These are phyloP conservation scores for Dichomitus squalens DNA, from an alignment of 1,284 basidiomycete genomes.

Conservation along the genomic window DNA sequence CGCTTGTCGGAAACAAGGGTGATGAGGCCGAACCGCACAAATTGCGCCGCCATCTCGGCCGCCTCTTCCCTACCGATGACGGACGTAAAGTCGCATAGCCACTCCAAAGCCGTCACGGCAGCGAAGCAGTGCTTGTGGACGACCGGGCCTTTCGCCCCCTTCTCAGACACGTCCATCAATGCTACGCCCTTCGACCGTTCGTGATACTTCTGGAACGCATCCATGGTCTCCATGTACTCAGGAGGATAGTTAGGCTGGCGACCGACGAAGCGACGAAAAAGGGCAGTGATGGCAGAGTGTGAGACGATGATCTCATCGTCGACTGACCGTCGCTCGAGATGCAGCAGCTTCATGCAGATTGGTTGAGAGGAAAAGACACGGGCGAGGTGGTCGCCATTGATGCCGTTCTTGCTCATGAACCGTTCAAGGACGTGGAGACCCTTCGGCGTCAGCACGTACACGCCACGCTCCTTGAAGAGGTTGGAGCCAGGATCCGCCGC, in stretches of 20 bases:
- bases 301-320: conserved; percentile 99
- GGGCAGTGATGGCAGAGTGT: conserved; percentile 89
- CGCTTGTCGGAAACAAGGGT: conserved; percentile 84
- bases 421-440: conserved; percentile 98
- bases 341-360: conserved; percentile 97
- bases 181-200: conserved; percentile 80
- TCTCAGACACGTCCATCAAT: conserved; percentile 69
- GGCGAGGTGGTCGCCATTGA: conserved; percentile 91
- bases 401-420: conserved; percentile 99
- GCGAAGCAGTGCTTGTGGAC: conserved; percentile 82
- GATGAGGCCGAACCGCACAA: conserved; percentile 94
- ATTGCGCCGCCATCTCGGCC: conserved; percentile 96
- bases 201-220: conserved; percentile 76
- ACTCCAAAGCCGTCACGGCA: conserved; percentile 88
- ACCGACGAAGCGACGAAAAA: conserved; percentile 95
- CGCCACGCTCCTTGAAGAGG: conserved; percentile 96
- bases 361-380: conserved; percentile 91
- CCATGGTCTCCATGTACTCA: conserved; percentile 49
- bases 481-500: conserved; percentile 87
- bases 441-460: conserved; percentile 96
- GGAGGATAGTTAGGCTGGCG: conserved; percentile 78
- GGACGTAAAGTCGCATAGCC: conserved; percentile 97
- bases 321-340: conserved; percentile 88
- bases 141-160: conserved; percentile 47
- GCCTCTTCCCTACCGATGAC: conserved; percentile 96